Evolutionary conservation across 2,329 filamentous ascomycete genomes (phyloP).

Genomic region (Fusarium robinianum): DNA sequence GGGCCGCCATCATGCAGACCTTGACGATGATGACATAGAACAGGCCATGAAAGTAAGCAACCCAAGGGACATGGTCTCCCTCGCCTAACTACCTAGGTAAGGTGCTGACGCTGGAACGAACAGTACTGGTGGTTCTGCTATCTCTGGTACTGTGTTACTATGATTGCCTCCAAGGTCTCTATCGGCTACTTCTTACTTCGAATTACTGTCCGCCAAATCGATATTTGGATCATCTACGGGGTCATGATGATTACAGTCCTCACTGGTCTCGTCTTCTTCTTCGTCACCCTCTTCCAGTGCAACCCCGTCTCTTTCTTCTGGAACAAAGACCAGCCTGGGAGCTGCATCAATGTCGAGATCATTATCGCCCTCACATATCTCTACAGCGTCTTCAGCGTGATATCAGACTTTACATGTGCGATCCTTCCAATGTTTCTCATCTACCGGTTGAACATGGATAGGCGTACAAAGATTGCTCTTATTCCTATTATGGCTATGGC

Average conservation of each 20-base stretch:
- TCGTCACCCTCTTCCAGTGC: conserved; percentile 49
- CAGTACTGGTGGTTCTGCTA: conserved; percentile 48
- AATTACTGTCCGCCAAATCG: conserved; percentile 41
- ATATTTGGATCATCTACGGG: conserved; percentile 44
- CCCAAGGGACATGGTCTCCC: neutral
- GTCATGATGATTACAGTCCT: conserved; percentile 44
- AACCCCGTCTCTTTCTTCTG: conserved; percentile 48
- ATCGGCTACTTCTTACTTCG: conserved; percentile 50
- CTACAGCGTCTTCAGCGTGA: conserved; percentile 54
- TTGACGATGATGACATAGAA: conserved; percentile 33
- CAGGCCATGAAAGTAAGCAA: conserved; percentile 45
- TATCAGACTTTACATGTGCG: conserved; percentile 57
- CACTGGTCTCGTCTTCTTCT: conserved; percentile 47
- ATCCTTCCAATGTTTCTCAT: conserved; percentile 59
- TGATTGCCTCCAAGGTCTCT: conserved; percentile 48
- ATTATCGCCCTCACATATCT: conserved; percentile 58
- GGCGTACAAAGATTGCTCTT: conserved; percentile 55
- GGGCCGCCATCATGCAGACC: conserved; percentile 43
- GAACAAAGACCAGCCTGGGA: conserved; percentile 42
- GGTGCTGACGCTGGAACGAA: conserved; percentile 1
- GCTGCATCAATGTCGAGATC: conserved; percentile 47
- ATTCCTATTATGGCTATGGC: conserved; percentile 60
- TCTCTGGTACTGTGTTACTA: conserved; percentile 43
- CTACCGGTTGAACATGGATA: conserved; percentile 58
- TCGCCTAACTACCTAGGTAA: neutral